phyloP scores from a whole-genome alignment of 2,329 filamentous ascomycete species.

The Hypoxylon sp. region DNA sequence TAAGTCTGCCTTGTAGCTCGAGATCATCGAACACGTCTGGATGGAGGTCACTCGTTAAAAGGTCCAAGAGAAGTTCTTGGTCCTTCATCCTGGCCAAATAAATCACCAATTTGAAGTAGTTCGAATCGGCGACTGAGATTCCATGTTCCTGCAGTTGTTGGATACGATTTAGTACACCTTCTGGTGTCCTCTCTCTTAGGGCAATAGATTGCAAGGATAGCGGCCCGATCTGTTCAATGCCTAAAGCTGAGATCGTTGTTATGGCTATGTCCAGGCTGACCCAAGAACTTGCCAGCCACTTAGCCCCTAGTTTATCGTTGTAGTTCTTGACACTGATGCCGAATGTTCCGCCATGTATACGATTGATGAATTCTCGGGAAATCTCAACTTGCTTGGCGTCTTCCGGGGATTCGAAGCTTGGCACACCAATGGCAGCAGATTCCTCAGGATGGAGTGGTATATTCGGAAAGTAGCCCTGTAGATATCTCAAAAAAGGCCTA shows the following conservation, averaged over 20 bases:
- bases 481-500: constrained; percentile 58
- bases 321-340: constrained; percentile 57
- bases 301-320: constrained; percentile 77
- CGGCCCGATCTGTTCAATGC: constrained; percentile 76
- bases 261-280: constrained; percentile 78
- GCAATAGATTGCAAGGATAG: constrained; percentile 81
- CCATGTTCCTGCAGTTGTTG: constrained; percentile 66
- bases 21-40: constrained; percentile 64
- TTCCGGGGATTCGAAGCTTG: constrained; percentile 16
- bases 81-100: constrained; percentile 68
- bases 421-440: constrained; percentile 33
- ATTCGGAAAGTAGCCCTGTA: constrained; percentile 56
- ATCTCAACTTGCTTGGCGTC: constrained; percentile 33
- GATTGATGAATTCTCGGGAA: constrained; percentile 49
- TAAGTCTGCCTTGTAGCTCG: constrained; percentile 51
- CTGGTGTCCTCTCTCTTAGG: constrained; percentile 65
- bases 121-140: constrained; percentile 68
- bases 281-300: constrained; percentile 78
- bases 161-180: constrained; percentile 67
- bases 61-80: constrained; percentile 55
- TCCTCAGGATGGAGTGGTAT: constrained; percentile 52
- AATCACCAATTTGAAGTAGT: constrained; percentile 72
- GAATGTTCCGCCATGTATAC: constrained; percentile 51
- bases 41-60: constrained; percentile 61
- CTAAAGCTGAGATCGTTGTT: constrained; percentile 71